These are phyloP conservation scores for Inga leiocalycina DNA, from an alignment of 306 rosid genomes.

Conservation along the genomic window DNA sequence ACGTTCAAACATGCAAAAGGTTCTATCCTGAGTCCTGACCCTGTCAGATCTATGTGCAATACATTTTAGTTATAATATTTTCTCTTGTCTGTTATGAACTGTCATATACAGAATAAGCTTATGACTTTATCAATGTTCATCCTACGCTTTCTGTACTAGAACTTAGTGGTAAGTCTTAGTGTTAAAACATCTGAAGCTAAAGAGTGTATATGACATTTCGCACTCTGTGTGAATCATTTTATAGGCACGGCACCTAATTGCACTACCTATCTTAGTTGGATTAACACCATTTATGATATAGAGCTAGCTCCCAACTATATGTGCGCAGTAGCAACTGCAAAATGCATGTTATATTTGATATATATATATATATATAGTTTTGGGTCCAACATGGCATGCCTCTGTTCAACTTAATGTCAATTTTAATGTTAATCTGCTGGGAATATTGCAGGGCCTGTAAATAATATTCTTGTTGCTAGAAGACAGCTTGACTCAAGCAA, in stretches of 20 bases:
- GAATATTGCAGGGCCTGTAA: conserved; percentile 43
- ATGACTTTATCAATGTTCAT: conserved; percentile 10
- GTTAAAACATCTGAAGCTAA: background rate
- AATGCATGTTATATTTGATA: background rate
- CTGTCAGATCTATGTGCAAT: conserved; percentile 2
- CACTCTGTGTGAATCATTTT: background rate
- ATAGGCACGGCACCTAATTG: background rate
- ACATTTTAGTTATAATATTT: background rate
- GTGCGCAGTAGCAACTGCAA: background rate
- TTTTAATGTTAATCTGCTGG: conserved; percentile 1
- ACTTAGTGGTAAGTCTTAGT: background rate
- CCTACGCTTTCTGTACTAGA: background rate
- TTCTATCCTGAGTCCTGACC: conserved; percentile 16
- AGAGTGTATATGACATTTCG: conserved; percentile 15
- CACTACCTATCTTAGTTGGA: background rate
- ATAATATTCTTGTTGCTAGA: conserved; percentile 55
- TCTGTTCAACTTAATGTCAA: background rate
- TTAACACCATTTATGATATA: background rate
- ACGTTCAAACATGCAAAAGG: conserved; percentile 73
- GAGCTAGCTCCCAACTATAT: background rate
- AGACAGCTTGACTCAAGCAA: conserved; percentile 35
- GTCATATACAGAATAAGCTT: background rate
- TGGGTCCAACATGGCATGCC: background rate
- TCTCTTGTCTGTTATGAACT: conserved; percentile 12
- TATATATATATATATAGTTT: too few species aligned